Evolutionary conservation across 331 rosid species (phyloP).

Genomic region (Prunus yedoensis): DNA sequence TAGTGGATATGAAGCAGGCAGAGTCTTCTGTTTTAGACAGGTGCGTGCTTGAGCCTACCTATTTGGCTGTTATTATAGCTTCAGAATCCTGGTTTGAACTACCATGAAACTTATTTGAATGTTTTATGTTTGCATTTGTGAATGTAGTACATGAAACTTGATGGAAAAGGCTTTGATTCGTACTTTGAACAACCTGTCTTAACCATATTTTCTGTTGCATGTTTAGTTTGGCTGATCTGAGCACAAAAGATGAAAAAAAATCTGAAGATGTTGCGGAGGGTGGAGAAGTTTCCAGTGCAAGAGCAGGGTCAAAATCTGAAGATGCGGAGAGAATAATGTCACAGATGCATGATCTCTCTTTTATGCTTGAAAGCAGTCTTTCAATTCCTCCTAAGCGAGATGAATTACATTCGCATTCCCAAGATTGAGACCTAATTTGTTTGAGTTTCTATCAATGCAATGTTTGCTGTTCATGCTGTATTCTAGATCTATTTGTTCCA

Average conservation of each 20-base stretch:
- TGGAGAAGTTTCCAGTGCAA: slow-evolving; percentile 35
- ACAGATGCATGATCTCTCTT: slow-evolving; percentile 90
- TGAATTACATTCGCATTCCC: slow-evolving; percentile 18
- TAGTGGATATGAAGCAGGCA: slow-evolving; percentile 26
- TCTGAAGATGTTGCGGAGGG: slow-evolving; percentile 18
- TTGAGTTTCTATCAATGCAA: background rate
- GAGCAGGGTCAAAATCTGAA: slow-evolving; percentile 40
- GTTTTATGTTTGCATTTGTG: background rate
- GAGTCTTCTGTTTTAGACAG: slow-evolving; percentile 49
- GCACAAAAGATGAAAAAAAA: slow-evolving; percentile 22
- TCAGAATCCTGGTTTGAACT: background rate
- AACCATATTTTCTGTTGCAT: slow-evolving; percentile 27
- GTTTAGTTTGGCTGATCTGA: slow-evolving; percentile 51
- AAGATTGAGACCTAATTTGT: slow-evolving; percentile 5
- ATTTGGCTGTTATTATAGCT: slow-evolving; percentile 3
- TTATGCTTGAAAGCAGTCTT: slow-evolving; percentile 77
- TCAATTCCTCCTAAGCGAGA: slow-evolving; percentile 65
- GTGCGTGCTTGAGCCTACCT: slow-evolving; percentile 25
- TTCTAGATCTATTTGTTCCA: background rate
- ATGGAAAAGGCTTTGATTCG: background rate
- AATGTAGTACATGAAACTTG: background rate
- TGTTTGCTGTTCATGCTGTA: background rate
- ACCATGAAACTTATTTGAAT: background rate
- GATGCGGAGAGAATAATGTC: slow-evolving; percentile 57
- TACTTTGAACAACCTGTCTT: background rate